Evolutionary conservation across 176 grass and related monocot genomes (phyloP).

Genomic region (Zea luxurians): DNA sequence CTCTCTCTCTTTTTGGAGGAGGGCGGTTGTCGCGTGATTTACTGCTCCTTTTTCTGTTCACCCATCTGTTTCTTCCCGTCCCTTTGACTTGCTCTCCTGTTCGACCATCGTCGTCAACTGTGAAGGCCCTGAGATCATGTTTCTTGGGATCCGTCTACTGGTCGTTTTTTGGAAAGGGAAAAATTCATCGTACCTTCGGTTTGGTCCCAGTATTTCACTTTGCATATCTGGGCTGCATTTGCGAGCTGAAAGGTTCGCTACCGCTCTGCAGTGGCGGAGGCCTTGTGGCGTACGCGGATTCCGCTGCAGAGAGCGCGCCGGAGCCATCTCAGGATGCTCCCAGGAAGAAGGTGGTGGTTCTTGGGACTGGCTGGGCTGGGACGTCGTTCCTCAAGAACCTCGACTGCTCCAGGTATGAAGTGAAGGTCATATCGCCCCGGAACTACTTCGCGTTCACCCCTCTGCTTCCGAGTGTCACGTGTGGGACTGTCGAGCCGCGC

Average conservation of each 20-base stretch:
- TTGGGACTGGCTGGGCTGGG: constrained; percentile 95
- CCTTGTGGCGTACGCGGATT: constrained; percentile 82
- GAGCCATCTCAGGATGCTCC: constrained; percentile 41
- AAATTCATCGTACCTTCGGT: background rate
- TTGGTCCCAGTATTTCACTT: background rate
- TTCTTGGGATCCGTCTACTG: background rate
- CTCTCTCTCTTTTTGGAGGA: too few species aligned
- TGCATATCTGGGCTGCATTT: constrained; percentile 7
- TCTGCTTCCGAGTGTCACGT: constrained; percentile 86
- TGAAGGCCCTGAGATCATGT: background rate
- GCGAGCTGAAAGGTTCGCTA: background rate
- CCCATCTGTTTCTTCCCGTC: background rate
- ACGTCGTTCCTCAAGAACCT: constrained; percentile 81
- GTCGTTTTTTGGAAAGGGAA: background rate
- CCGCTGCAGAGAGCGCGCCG: constrained; percentile 35
- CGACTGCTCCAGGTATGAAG: constrained; percentile 77
- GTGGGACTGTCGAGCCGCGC: constrained; percentile 84
- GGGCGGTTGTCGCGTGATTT: background rate
- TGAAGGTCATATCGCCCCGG: constrained; percentile 84
- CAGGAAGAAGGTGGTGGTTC: constrained; percentile 88
- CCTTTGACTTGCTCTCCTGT: background rate
- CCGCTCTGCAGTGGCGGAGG: constrained; percentile 66
- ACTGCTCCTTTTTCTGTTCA: background rate
- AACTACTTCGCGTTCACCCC: constrained; percentile 97
- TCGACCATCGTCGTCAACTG: background rate